Evolutionary conservation across 2,329 filamentous ascomycete genomes (phyloP).

Genomic region (Karstenula rhodostoma): DNA sequence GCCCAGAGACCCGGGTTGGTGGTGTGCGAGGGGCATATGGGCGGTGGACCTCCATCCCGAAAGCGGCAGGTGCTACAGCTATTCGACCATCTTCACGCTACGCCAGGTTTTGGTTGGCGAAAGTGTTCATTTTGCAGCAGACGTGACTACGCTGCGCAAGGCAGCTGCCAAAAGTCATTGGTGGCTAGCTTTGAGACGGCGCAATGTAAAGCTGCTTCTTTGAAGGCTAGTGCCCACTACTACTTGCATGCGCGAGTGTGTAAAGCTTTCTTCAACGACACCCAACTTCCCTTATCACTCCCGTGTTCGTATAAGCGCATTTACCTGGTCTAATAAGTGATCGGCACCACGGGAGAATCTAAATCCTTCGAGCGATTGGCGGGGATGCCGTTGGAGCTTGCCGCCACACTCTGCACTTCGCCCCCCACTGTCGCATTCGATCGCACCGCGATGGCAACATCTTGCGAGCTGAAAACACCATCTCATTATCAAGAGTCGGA

Average conservation of each 20-base stretch:
- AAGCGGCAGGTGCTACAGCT: constrained; percentile 11
- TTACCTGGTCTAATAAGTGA: constrained; percentile 4
- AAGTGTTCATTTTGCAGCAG: constrained; percentile 2
- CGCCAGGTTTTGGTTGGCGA: constrained; percentile 11
- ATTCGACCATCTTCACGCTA: not conserved
- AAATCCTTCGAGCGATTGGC: constrained; percentile 16
- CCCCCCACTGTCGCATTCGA: constrained; percentile 3
- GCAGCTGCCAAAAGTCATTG: constrained; percentile 9
- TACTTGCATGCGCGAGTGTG: not conserved
- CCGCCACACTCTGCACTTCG: constrained; percentile 13
- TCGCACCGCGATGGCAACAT: constrained; percentile 15
- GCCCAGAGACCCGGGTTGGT: not conserved
- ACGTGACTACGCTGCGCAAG: constrained; percentile 4
- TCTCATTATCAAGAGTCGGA: not conserved
- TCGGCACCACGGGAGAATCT: constrained; percentile 17
- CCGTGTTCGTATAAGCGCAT: not conserved
- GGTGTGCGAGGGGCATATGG: not conserved
- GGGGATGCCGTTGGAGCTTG: constrained; percentile 6
- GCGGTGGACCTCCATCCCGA: constrained; percentile 3
- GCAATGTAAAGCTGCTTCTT: not conserved
- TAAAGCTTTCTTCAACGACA: constrained; percentile 14
- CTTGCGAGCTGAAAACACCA: constrained; percentile 20
- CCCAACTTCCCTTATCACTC: constrained; percentile 12
- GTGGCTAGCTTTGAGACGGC: not conserved
- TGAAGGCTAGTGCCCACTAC: not conserved